These are phyloP conservation scores for Teratosphaeria nubilosa DNA, from an alignment of 2,329 filamentous ascomycete species.

Conservation along the genomic window DNA sequence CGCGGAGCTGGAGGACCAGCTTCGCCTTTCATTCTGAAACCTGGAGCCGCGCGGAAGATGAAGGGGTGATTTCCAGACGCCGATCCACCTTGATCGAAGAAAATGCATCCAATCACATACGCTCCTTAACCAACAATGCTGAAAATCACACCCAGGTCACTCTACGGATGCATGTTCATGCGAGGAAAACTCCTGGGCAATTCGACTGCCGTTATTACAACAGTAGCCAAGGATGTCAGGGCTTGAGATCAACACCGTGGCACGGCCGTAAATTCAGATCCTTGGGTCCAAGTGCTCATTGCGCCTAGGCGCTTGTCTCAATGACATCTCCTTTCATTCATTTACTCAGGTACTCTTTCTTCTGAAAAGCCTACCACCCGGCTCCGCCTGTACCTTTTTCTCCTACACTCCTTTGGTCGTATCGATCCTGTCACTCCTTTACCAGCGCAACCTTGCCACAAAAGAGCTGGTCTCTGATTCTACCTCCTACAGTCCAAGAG, in stretches of 20 bases:
- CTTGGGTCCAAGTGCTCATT: neutral
- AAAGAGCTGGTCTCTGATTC: neutral
- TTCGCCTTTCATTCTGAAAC: neutral
- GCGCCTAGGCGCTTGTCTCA: neutral
- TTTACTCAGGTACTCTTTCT: neutral
- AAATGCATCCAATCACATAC: neutral
- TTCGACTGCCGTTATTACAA: too few relatives aligned
- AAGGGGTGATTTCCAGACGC: neutral
- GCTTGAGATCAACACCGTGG: neutral
- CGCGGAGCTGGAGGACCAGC: neutral
- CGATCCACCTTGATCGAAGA: neutral
- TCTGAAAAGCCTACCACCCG: neutral
- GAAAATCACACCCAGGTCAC: neutral
- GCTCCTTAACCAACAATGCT: neutral
- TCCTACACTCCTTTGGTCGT: neutral
- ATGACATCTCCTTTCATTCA: neutral
- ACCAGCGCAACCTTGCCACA: neutral
- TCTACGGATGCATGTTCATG: neutral
- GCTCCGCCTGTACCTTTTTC: neutral
- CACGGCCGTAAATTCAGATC: neutral
- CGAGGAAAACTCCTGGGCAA: neutral
- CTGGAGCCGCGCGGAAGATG: neutral
- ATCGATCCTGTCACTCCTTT: neutral
- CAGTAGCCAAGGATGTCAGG: neutral
- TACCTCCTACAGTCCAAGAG: neutral